These are phyloP conservation scores for Sabuloglossum arenarium DNA, from an alignment of 495 filamentous ascomycete species.

Conservation along the genomic window DNA sequence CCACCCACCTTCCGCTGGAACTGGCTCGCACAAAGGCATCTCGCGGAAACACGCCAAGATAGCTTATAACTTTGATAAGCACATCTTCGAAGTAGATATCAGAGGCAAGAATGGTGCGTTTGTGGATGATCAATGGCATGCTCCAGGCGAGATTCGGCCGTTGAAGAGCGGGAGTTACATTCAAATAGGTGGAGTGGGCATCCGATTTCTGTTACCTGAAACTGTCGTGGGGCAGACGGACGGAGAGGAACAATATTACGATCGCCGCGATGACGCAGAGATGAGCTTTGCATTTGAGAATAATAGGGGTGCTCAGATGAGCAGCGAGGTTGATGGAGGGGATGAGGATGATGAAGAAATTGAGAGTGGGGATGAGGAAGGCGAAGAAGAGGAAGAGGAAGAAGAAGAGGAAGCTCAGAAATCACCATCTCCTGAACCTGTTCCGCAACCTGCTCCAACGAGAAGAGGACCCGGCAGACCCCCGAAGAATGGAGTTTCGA, in stretches of 20 bases:
- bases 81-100: conserved; percentile 59
- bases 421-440: conserved; percentile 7
- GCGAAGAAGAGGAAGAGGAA: conserved; percentile 7
- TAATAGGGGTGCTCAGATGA: conserved; percentile 23
- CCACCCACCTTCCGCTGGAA: conserved; percentile 45
- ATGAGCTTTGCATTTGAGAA: conserved; percentile 47
- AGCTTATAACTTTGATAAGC: conserved; percentile 50
- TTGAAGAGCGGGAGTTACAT: conserved; percentile 53
- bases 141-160: conserved; percentile 35
- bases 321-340: conserved; percentile 25
- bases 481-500: conserved; percentile 84
- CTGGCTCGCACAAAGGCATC: conserved; percentile 37
- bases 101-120: conserved; percentile 76
- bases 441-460: conserved; percentile 23
- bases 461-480: conserved; percentile 73
- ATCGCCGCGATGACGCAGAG: conserved; percentile 28
- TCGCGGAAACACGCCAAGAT: conserved; percentile 76
- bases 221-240: conserved; percentile 46
- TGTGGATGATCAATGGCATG: conserved; percentile 50
- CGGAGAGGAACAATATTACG: conserved; percentile 29
- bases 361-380: conserved; percentile 16
- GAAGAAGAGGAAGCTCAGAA: conserved; percentile 8
- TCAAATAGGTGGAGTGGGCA: conserved; percentile 58
- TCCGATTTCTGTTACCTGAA: conserved; percentile 55
- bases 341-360: conserved; percentile 11